Percentiles rank a stretch among this genome's conserved stretches.
These are phyloP conservation scores for Hysterangium stoloniferum DNA, from an alignment of 768 basidiomycete species.

Conservation along the genomic window DNA sequence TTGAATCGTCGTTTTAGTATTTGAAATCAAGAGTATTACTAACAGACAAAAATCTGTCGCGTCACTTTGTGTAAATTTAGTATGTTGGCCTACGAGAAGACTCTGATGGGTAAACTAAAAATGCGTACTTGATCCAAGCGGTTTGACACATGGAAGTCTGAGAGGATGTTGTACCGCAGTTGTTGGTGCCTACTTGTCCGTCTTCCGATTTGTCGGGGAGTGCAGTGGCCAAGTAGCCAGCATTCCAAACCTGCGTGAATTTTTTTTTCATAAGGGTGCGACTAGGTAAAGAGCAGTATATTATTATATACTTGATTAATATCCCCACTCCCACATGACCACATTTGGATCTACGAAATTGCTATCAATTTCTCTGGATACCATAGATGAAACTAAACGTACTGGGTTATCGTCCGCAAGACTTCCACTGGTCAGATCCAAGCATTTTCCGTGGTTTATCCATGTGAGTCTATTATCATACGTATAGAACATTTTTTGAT, in stretches of 20 bases:
- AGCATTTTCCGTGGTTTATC: constrained; percentile 42
- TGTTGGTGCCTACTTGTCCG: constrained; percentile 31
- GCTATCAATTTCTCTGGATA: too few relatives aligned
- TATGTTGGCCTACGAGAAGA: too few relatives aligned
- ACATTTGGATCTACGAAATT: constrained; percentile 31
- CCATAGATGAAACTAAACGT: too few relatives aligned
- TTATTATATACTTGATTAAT: constrained; percentile 38
- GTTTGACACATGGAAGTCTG: constrained; percentile 30
- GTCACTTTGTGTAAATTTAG: not conserved
- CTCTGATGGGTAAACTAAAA: not conserved
- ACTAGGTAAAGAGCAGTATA: too few relatives aligned
- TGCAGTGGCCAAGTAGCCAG: constrained; percentile 35
- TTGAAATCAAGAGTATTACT: not conserved
- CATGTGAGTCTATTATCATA: constrained; percentile 29
- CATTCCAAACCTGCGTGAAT: constrained; percentile 39
- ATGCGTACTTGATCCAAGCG: constrained; percentile 14
- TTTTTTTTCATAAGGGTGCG: too few relatives aligned
- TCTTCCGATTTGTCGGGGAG: constrained; percentile 27
- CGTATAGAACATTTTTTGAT: constrained; percentile 42
- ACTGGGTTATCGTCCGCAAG: constrained; percentile 35
- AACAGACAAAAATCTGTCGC: constrained; percentile 48
- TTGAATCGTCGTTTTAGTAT: not conserved
- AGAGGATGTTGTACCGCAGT: constrained; percentile 29
- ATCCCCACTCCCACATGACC: constrained; percentile 29
- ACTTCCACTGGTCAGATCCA: constrained; percentile 39